Percentiles rank a stretch among this genome's conserved stretches.
phyloP scores from a whole-genome alignment of 768 basidiomycete genomes.

The Phylloporus sp. region DNA sequence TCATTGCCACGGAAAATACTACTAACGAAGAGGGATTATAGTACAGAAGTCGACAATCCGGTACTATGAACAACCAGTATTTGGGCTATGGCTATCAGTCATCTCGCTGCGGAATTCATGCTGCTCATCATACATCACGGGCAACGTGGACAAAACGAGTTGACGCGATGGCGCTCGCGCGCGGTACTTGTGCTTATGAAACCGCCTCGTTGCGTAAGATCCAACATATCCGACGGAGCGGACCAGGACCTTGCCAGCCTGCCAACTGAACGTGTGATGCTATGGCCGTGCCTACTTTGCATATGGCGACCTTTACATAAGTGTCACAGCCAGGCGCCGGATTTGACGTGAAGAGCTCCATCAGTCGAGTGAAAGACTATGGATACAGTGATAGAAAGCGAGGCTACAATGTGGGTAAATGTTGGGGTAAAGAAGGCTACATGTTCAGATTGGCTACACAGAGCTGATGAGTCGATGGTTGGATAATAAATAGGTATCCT shows the following conservation, averaged over 20 bases:
- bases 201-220: neutral
- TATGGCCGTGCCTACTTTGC: too few species aligned
- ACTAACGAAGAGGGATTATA: too few species aligned
- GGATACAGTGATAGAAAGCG: conserved; percentile 18
- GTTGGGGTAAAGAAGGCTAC: conserved; percentile 21
- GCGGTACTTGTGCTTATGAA: too few species aligned
- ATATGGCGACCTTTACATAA: too few species aligned
- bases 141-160: neutral
- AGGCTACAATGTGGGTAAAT: conserved; percentile 22
- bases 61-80: too few species aligned
- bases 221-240: neutral
- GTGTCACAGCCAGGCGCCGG: neutral
- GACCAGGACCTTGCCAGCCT: neutral
- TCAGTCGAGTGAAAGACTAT: conserved; percentile 14
- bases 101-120: too few species aligned
- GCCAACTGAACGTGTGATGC: too few species aligned
- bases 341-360: conserved; percentile 2
- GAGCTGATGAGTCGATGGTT: conserved; percentile 9
- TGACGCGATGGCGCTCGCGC: neutral
- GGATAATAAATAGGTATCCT: conserved; percentile 20
- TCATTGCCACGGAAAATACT: too few species aligned
- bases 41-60: too few species aligned
- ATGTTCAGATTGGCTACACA: conserved; percentile 23
- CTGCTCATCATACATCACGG: too few species aligned
- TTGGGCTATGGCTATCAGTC: too few species aligned